phyloP scores from a whole-genome alignment of 495 filamentous ascomycete species.

The Tuber brumale region DNA sequence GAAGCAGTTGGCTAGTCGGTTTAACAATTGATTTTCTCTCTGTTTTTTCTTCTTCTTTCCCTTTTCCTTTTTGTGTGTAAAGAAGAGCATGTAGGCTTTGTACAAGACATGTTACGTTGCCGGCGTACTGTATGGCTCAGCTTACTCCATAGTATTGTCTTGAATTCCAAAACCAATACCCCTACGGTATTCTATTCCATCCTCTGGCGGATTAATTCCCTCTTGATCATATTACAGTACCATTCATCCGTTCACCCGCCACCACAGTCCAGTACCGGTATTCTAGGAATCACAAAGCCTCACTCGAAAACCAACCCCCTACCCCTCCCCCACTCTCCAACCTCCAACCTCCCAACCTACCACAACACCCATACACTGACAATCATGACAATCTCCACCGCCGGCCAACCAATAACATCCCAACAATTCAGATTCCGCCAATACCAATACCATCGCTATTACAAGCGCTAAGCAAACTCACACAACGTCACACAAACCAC shows the following conservation, averaged over 20 bases:
- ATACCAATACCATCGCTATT: not conserved
- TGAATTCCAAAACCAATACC: not conserved
- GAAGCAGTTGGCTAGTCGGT: constrained; percentile 51
- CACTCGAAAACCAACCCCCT: not conserved
- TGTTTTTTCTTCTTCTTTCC: no score
- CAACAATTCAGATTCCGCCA: not conserved
- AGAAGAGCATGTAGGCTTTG: not conserved
- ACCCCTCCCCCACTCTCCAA: not conserved
- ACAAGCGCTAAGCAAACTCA: not conserved
- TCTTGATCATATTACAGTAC: not conserved
- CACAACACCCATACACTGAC: not conserved
- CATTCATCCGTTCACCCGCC: not conserved
- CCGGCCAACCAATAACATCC: not conserved
- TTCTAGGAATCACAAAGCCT: not conserved
- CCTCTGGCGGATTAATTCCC: not conserved
- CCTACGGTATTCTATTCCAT: not conserved
- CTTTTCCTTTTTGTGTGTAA: not conserved
- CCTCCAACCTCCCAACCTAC: not conserved
- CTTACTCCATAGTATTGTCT: not conserved
- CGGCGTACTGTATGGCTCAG: not conserved
- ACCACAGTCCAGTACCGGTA: not conserved
- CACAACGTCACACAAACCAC: not conserved
- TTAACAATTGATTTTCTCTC: constrained; percentile 4
- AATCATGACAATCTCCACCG: not conserved
- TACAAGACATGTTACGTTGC: not conserved